phyloP scores from a whole-genome alignment of 2,329 filamentous ascomycete species.

The Aureobasidium sp. region DNA sequence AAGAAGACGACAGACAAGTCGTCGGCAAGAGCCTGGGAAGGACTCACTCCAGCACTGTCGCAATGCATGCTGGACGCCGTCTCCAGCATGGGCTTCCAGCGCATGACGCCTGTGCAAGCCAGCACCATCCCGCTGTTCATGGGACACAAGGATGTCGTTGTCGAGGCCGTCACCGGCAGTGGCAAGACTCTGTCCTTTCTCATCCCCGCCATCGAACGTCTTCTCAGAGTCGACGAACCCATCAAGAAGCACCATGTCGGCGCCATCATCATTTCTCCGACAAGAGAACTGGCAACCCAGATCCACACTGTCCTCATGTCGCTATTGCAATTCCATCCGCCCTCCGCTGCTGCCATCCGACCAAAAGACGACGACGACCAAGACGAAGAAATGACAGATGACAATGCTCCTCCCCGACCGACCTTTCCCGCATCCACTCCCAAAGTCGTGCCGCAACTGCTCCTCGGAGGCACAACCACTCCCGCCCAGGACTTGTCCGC shows the following conservation, averaged over 20 bases:
- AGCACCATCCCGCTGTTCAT: slow-evolving; percentile 84
- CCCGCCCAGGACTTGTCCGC: slow-evolving; percentile 77
- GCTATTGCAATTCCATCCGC: slow-evolving; percentile 73
- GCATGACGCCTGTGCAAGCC: slow-evolving; percentile 92
- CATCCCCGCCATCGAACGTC: slow-evolving; percentile 73
- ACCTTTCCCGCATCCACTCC: slow-evolving; percentile 41
- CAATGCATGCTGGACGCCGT: slow-evolving; percentile 85
- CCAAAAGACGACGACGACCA: slow-evolving; percentile 36
- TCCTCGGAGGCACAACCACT: slow-evolving; percentile 76
- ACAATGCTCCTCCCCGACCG: slow-evolving; percentile 32
- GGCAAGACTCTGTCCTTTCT: slow-evolving; percentile 85
- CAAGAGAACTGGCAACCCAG: slow-evolving; percentile 82
- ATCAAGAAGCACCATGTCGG: slow-evolving; percentile 85
- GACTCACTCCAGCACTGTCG: slow-evolving; percentile 61
- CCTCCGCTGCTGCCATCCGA: slow-evolving; percentile 64
- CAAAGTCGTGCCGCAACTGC: slow-evolving; percentile 73
- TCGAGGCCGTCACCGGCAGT: slow-evolving; percentile 86
- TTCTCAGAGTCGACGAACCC: slow-evolving; percentile 72
- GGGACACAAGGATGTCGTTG: slow-evolving; percentile 85
- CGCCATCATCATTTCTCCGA: slow-evolving; percentile 87
- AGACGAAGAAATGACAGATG: slow-evolving; percentile 35
- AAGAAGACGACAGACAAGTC: slow-evolving; percentile 20
- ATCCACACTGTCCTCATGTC: slow-evolving; percentile 75
- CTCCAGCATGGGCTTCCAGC: slow-evolving; percentile 72
- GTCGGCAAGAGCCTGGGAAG: slow-evolving; percentile 56